phyloP scores from a whole-genome alignment of 2,329 filamentous ascomycete species.

The Beauveria pseudobassiana region DNA sequence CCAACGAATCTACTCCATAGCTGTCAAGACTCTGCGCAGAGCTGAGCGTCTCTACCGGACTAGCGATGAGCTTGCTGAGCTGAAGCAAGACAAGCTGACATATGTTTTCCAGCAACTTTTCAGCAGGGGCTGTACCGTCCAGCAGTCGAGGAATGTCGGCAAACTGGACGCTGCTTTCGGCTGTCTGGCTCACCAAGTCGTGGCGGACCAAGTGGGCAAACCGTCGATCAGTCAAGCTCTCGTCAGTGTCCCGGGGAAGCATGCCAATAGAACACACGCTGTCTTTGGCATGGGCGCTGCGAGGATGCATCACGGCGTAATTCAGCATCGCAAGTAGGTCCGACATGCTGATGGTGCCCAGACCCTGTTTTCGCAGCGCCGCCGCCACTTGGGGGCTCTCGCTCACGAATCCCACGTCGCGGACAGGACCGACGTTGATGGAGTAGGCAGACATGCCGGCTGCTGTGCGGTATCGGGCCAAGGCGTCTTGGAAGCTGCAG shows the following conservation, averaged over 20 bases:
- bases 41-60: conserved; percentile 15
- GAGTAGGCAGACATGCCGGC: conserved; percentile 14
- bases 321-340: neutral
- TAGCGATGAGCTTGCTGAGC: conserved; percentile 13
- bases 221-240: neutral
- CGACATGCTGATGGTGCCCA: conserved; percentile 17
- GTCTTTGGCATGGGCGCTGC: conserved; percentile 13
- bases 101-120: conserved; percentile 16
- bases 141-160: neutral
- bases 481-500: conserved; percentile 30
- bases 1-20: conserved; percentile 24
- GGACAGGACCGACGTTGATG: conserved; percentile 28
- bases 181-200: conserved; percentile 13
- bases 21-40: conserved; percentile 2
- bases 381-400: neutral
- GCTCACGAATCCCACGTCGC: conserved; percentile 28
- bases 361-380: conserved; percentile 16
- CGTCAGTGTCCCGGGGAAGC: conserved; percentile 2
- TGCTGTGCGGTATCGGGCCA: conserved; percentile 26
- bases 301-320: neutral
- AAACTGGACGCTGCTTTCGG: conserved; percentile 8
- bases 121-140: conserved; percentile 16
- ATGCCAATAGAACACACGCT: conserved; percentile 20
- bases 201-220: conserved; percentile 13
- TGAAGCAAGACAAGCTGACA: conserved; percentile 9